These are phyloP conservation scores for Ceratonia siliqua DNA, from an alignment of 306 rosid species.

Conservation along the genomic window DNA sequence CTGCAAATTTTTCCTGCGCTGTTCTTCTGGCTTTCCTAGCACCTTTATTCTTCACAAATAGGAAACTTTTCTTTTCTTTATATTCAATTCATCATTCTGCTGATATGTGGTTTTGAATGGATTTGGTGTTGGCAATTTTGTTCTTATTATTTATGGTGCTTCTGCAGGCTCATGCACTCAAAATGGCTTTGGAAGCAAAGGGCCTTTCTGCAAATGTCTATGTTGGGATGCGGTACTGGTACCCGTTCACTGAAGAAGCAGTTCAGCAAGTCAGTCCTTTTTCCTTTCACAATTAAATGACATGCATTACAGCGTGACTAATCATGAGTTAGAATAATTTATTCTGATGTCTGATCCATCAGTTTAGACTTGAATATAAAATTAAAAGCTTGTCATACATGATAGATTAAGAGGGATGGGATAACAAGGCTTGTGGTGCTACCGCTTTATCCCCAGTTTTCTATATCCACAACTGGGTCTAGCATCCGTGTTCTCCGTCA, in stretches of 20 bases:
- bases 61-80: slow-evolving; percentile 11
- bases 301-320: slow-evolving; percentile 4
- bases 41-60: slow-evolving; percentile 13
- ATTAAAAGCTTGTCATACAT: slow-evolving; percentile 23
- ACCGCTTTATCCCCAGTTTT: slow-evolving; percentile 95
- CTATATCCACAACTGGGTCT: slow-evolving; percentile 99
- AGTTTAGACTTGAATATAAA: slow-evolving; percentile 29
- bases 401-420: slow-evolving; percentile 85
- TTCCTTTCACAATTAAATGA: slow-evolving; percentile 16
- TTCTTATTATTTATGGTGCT: slow-evolving; percentile 24
- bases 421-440: slow-evolving; percentile 95
- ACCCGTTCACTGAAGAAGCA: slow-evolving; percentile 99
- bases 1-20: background rate
- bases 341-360: slow-evolving; percentile 22
- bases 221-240: slow-evolving; percentile 98
- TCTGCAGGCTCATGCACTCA: slow-evolving; percentile 81
- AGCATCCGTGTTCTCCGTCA: slow-evolving; percentile 82
- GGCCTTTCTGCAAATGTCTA: slow-evolving; percentile 74
- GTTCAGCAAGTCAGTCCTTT: slow-evolving; percentile 69
- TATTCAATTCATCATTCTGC: background rate
- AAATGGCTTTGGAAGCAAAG: slow-evolving; percentile 81
- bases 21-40: background rate
- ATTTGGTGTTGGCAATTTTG: background rate
- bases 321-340: slow-evolving; percentile 1
- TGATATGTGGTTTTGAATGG: slow-evolving; percentile 15